Percentiles rank a stretch among this genome's conserved stretches.
Conservation (phyloP, 345 rosid species). For the Viola odorata region DNA sequence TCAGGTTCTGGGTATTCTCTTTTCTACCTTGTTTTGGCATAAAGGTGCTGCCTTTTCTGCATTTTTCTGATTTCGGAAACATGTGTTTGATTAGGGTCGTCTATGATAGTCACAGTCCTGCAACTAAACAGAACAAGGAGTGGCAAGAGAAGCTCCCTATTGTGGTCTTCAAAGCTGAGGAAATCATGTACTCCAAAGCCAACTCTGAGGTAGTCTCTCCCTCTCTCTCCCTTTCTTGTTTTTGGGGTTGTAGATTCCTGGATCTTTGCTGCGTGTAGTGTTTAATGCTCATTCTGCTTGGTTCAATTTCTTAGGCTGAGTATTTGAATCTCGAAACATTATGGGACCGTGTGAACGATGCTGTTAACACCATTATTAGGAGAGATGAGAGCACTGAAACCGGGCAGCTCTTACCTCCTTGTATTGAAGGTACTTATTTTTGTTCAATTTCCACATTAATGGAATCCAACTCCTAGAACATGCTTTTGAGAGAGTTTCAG, state of each 20-base stretch:
- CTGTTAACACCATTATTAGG: slow-evolving; percentile 79
- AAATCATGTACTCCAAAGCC: slow-evolving; percentile 96
- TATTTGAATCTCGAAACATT: slow-evolving; percentile 64
- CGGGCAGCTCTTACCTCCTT: slow-evolving; percentile 88
- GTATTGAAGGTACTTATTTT: slow-evolving; percentile 75
- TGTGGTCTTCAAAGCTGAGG: slow-evolving; percentile 84
- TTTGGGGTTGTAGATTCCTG: slow-evolving; percentile 7
- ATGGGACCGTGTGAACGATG: slow-evolving; percentile 94
- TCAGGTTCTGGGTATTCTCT: slow-evolving; percentile 53
- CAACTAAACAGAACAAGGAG: slow-evolving; percentile 78
- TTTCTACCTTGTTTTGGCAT: slow-evolving; percentile 2
- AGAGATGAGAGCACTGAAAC: slow-evolving; percentile 82
- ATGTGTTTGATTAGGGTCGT: slow-evolving; percentile 57
- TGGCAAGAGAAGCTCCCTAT: slow-evolving; percentile 87
- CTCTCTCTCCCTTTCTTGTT: slow-evolving; percentile 4
- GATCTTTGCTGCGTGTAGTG: slow-evolving; percentile 12
- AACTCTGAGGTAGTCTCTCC: slow-evolving; percentile 69
- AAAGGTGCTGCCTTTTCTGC: slow-evolving; percentile 8
- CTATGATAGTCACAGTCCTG: slow-evolving; percentile 47
- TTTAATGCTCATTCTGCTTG: slow-evolving; percentile 1
- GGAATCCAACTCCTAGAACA: slow-evolving; percentile 14
- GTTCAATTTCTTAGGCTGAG: slow-evolving; percentile 51
- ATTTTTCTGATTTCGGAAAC: slow-evolving; percentile 16
- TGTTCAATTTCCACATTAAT: slow-evolving; percentile 2
- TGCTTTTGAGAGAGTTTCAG: background rate